Percentiles rank a stretch among this genome's conserved stretches.
These are phyloP conservation scores for Cyberlindnera subsufficiens DNA, from an alignment of 805 yeast species.

Conservation along the genomic window DNA sequence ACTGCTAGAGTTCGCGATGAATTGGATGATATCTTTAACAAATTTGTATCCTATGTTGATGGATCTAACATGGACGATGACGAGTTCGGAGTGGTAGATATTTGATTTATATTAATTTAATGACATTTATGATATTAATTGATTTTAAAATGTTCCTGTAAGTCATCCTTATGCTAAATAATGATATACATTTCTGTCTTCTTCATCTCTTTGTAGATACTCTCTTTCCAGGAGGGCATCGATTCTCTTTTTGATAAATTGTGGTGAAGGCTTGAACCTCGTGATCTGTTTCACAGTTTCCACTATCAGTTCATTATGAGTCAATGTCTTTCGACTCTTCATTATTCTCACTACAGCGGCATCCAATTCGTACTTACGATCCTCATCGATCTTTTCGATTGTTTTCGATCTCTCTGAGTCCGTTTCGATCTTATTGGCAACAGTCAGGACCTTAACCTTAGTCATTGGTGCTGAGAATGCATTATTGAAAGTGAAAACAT, in stretches of 20 bases:
- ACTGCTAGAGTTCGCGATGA: neutral
- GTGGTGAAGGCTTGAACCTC: conserved; percentile 66
- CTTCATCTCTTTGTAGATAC: conserved; percentile 66
- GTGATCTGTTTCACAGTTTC: conserved; percentile 58
- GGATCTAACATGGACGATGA: conserved; percentile 1
- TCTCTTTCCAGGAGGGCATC: conserved; percentile 77
- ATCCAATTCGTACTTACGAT: conserved; percentile 64
- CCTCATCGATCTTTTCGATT: conserved; percentile 49
- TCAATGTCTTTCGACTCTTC: conserved; percentile 62
- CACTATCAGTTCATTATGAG: conserved; percentile 60
- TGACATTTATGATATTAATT: neutral
- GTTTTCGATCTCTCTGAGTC: conserved; percentile 39
- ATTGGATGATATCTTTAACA: conserved; percentile 6
- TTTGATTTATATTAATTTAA: neutral
- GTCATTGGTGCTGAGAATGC: conserved; percentile 62
- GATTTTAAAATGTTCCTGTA: neutral
- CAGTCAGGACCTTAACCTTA: conserved; percentile 72
- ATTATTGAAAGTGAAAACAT: conserved; percentile 61
- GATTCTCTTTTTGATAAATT: conserved; percentile 63
- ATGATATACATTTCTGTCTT: conserved; percentile 53
- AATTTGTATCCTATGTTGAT: conserved; percentile 6
- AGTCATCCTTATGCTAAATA: conserved; percentile 45
- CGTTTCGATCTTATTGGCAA: conserved; percentile 38
- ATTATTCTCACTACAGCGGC: conserved; percentile 87
- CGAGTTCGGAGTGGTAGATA: conserved; percentile 1